These are phyloP conservation scores for Collybia sordida DNA, from an alignment of 768 basidiomycete species.

Conservation along the genomic window DNA sequence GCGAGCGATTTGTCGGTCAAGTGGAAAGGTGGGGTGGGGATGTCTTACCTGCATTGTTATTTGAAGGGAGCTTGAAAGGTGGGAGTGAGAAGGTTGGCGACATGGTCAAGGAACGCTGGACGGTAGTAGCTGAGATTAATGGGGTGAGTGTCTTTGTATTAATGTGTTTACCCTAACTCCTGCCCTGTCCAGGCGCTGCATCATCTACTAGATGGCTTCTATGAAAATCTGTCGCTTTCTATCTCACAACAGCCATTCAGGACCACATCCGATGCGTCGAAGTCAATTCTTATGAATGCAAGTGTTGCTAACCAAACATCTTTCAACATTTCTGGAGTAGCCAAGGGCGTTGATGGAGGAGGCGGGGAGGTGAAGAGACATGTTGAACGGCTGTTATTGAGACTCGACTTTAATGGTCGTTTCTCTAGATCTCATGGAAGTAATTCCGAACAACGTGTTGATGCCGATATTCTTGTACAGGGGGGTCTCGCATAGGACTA, in stretches of 20 bases:
- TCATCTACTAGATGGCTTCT: slow-evolving; percentile 69
- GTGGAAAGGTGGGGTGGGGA: slow-evolving; percentile 94
- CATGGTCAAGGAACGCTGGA: slow-evolving; percentile 70
- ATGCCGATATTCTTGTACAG: slow-evolving; percentile 41
- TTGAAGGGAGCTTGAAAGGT: slow-evolving; percentile 72
- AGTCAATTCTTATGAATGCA: slow-evolving; percentile 62
- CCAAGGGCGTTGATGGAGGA: slow-evolving; percentile 54
- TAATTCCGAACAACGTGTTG: slow-evolving; percentile 9
- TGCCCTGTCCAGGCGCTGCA: slow-evolving; percentile 55
- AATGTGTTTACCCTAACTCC: neutral
- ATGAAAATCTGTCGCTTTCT: slow-evolving; percentile 74
- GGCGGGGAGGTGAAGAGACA: slow-evolving; percentile 69
- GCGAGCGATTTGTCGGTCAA: slow-evolving; percentile 84
- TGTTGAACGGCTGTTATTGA: slow-evolving; percentile 77
- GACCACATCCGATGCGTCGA: slow-evolving; percentile 65
- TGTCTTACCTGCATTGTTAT: slow-evolving; percentile 78
- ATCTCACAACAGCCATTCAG: slow-evolving; percentile 75
- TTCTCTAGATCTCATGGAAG: slow-evolving; percentile 52
- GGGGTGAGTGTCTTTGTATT: slow-evolving; percentile 47
- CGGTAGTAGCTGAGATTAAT: slow-evolving; percentile 72
- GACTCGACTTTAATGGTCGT: slow-evolving; percentile 82
- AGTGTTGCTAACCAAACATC: slow-evolving; percentile 56
- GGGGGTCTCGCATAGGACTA: slow-evolving; percentile 30
- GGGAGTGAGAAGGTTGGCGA: slow-evolving; percentile 62
- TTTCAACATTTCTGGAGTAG: slow-evolving; percentile 49